Percentiles rank a stretch among this genome's conserved stretches.
These are phyloP conservation scores for Fusarium dlaminii DNA, from an alignment of 2,329 filamentous ascomycete species.

Conservation along the genomic window DNA sequence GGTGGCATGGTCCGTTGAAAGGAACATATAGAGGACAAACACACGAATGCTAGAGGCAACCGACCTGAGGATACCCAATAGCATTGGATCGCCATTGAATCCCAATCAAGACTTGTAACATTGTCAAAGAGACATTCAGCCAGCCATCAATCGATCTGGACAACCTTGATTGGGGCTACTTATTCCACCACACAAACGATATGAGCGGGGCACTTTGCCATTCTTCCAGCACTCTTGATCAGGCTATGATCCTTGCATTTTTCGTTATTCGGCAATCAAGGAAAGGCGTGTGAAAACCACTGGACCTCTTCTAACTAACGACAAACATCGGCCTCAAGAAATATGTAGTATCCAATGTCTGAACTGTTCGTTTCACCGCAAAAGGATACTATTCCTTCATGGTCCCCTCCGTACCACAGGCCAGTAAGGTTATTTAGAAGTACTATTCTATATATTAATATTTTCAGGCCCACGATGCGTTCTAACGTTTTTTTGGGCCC, in stretches of 20 bases:
- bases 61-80: background rate
- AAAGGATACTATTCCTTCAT: background rate
- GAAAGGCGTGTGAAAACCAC: background rate
- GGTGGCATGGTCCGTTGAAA: background rate
- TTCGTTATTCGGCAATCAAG: conserved; percentile 13
- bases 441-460: background rate
- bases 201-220: conserved; percentile 22
- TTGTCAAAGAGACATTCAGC: conserved; percentile 7
- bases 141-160: conserved; percentile 14
- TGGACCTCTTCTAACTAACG: background rate
- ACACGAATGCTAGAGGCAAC: background rate
- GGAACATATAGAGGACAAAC: background rate
- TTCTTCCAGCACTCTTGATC: conserved; percentile 6
- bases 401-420: background rate
- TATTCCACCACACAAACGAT: conserved; percentile 24
- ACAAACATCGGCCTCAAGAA: background rate
- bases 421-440: background rate
- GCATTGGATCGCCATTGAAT: background rate
- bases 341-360: background rate
- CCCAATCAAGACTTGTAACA: background rate
- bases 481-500: background rate
- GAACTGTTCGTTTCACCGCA: background rate
- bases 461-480: background rate
- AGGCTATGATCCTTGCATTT: conserved; percentile 21
- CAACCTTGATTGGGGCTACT: conserved; percentile 1